A percentile compares a stretch with the other conserved stretches of the same genome.
These are phyloP conservation scores for Elsinoe arachidis DNA, from an alignment of 2,329 filamentous ascomycete genomes.

Conservation along the genomic window DNA sequence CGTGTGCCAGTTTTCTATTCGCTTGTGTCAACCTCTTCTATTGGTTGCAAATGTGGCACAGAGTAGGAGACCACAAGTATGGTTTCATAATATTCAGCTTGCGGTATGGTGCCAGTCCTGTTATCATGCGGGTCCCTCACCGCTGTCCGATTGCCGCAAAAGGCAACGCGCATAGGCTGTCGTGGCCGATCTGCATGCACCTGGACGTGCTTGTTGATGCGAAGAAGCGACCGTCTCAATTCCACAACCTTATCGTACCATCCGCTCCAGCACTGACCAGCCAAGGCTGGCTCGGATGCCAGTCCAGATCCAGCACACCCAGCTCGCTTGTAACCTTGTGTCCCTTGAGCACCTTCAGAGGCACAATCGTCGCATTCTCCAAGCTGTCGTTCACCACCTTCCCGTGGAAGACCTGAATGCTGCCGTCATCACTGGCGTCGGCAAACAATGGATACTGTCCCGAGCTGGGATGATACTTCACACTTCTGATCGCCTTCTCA, in stretches of 20 bases:
- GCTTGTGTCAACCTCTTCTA: too few species aligned
- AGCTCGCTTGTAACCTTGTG: conserved; percentile 80
- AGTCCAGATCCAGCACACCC: conserved; percentile 88
- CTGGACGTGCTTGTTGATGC: too few species aligned
- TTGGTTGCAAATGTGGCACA: too few species aligned
- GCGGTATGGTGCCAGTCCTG: too few species aligned
- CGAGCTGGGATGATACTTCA: conserved; percentile 64
- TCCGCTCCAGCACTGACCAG: conserved; percentile 89
- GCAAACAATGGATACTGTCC: conserved; percentile 76
- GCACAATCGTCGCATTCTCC: conserved; percentile 93
- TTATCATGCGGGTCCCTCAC: too few species aligned
- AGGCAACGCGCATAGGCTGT: too few species aligned
- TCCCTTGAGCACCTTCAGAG: conserved; percentile 84
- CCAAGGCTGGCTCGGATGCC: conserved; percentile 94
- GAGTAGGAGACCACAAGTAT: too few species aligned
- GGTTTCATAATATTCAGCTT: too few species aligned
- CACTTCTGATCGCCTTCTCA: conserved; percentile 78
- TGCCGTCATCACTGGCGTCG: conserved; percentile 90
- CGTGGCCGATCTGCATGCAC: too few species aligned
- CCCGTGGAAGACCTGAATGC: conserved; percentile 91
- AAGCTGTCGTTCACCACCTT: conserved; percentile 91
- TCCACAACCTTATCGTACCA: conserved; percentile 86
- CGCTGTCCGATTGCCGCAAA: too few species aligned
- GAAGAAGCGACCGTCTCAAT: conserved; percentile 19
- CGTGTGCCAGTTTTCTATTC: too few species aligned